A percentile compares a stretch with the other conserved stretches of the same genome.
phyloP scores from a whole-genome alignment of 352 stramenopile species.

The Pythium volutum region DNA sequence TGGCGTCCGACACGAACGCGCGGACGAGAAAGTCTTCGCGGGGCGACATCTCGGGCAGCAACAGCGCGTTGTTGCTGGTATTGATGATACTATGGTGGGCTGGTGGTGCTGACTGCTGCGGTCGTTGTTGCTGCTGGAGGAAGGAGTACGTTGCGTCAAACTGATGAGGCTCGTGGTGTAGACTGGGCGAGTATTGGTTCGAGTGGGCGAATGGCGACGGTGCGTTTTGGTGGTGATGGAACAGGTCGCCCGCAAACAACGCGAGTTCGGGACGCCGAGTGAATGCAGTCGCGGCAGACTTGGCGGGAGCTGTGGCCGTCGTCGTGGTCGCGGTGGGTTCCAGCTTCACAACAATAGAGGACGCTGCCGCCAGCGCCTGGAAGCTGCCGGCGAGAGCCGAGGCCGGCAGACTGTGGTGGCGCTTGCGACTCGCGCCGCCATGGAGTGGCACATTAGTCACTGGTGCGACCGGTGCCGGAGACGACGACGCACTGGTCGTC shows the following conservation, averaged over 20 bases:
- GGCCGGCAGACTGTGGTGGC: conserved; percentile 48
- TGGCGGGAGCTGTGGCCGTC: background rate
- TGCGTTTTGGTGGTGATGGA: background rate
- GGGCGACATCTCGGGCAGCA: conserved; percentile 48
- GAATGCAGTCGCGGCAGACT: background rate
- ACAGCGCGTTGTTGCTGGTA: background rate
- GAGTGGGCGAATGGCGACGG: conserved; percentile 4
- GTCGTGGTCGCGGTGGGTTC: background rate
- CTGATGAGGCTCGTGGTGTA: background rate
- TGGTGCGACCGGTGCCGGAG: background rate
- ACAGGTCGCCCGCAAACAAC: background rate
- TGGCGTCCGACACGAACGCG: conserved; percentile 54
- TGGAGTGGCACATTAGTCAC: background rate
- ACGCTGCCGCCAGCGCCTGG: conserved; percentile 4
- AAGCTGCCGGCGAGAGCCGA: conserved; percentile 29
- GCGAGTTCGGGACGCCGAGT: conserved; percentile 14
- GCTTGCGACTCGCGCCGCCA: conserved; percentile 33
- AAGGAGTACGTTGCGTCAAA: conserved; percentile 5
- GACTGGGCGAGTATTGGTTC: conserved; percentile 24
- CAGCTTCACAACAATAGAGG: background rate
- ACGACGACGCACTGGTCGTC: conserved; percentile 10
- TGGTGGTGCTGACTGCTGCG: background rate
- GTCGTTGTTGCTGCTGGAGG: background rate
- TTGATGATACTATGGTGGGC: background rate
- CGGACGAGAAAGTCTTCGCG: conserved; percentile 71